Evolutionary conservation across 2,329 filamentous ascomycete genomes (phyloP).

Genomic region (Exserohilum turcica): DNA sequence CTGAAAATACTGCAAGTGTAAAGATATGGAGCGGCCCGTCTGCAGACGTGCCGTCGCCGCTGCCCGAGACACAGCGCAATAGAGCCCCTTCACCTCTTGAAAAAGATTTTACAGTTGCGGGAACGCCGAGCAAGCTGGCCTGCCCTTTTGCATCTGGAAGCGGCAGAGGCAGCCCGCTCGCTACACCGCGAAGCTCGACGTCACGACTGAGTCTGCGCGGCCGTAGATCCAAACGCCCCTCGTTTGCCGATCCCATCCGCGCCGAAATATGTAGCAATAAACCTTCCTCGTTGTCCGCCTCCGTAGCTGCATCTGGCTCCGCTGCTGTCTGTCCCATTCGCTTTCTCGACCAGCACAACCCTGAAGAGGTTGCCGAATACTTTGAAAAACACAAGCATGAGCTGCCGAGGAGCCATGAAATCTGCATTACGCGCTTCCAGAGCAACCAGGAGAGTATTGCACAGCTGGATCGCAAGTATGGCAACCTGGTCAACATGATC

Average conservation of each 20-base stretch:
- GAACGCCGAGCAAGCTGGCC: slow-evolving; percentile 76
- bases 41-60: slow-evolving; percentile 33
- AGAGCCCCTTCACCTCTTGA: slow-evolving; percentile 62
- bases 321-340: slow-evolving; percentile 85
- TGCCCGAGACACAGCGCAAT: slow-evolving; percentile 38
- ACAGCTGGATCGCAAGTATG: slow-evolving; percentile 92
- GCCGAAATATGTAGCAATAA: slow-evolving; percentile 50
- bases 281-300: slow-evolving; percentile 56
- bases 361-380: slow-evolving; percentile 90
- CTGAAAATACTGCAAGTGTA: slow-evolving; percentile 37
- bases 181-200: slow-evolving; percentile 49
- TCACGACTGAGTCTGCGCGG: slow-evolving; percentile 46
- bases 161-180: slow-evolving; percentile 52
- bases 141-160: slow-evolving; percentile 74
- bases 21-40: slow-evolving; percentile 51
- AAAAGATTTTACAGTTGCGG: slow-evolving; percentile 87
- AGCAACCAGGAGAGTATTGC: slow-evolving; percentile 82
- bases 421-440: slow-evolving; percentile 89
- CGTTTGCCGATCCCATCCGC: slow-evolving; percentile 51
- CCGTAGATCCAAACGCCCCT: slow-evolving; percentile 48
- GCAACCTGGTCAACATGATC: slow-evolving; percentile 91
- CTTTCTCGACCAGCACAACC: slow-evolving; percentile 87
- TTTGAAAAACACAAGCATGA: slow-evolving; percentile 96
- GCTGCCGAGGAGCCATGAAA: slow-evolving; percentile 88
- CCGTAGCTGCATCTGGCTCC: slow-evolving; percentile 45